phyloP scores from a whole-genome alignment of 2,329 filamentous ascomycete species.

The Fusarium albosuccineum region DNA sequence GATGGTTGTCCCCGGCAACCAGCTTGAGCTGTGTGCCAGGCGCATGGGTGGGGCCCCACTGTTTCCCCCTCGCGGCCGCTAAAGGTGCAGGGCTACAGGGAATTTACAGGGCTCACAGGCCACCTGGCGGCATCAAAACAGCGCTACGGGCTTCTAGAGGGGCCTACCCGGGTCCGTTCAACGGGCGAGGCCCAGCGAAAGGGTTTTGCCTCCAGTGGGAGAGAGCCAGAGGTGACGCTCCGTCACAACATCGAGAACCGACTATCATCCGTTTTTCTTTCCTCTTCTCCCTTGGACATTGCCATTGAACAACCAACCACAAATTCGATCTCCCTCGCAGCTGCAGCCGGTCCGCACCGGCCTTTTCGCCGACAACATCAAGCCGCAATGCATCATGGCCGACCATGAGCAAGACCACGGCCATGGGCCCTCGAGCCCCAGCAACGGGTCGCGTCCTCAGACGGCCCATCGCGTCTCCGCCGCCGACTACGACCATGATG shows the following conservation, averaged over 20 bases:
- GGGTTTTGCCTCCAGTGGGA: slow-evolving; percentile 38
- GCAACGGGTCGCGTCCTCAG: slow-evolving; percentile 40
- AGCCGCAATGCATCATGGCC: slow-evolving; percentile 54
- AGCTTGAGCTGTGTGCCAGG: slow-evolving; percentile 4
- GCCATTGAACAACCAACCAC: slow-evolving; percentile 5
- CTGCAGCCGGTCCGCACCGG: slow-evolving; percentile 23
- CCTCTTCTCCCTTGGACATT: slow-evolving; percentile 23
- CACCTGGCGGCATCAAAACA: background rate
- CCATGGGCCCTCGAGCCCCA: slow-evolving; percentile 40
- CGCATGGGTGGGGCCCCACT: slow-evolving; percentile 28
- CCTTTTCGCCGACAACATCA: slow-evolving; percentile 11
- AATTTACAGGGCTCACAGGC: background rate
- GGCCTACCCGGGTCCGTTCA: slow-evolving; percentile 19
- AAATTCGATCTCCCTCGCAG: slow-evolving; percentile 5
- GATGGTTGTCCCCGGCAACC: slow-evolving; percentile 39
- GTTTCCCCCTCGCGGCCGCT: slow-evolving; percentile 30
- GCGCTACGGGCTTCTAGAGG: slow-evolving; percentile 15
- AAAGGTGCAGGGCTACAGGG: slow-evolving; percentile 10
- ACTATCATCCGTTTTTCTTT: slow-evolving; percentile 33
- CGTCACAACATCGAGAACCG: slow-evolving; percentile 30
- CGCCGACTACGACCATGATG: slow-evolving; percentile 21
- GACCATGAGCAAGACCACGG: slow-evolving; percentile 48
- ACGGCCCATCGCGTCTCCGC: slow-evolving; percentile 46
- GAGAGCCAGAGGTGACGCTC: slow-evolving; percentile 17
- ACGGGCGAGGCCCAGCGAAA: slow-evolving; percentile 7